Percentiles rank a stretch among this genome's conserved stretches.
These are phyloP conservation scores for Quercus parvula DNA, from an alignment of 306 rosid genomes.

Conservation along the genomic window DNA sequence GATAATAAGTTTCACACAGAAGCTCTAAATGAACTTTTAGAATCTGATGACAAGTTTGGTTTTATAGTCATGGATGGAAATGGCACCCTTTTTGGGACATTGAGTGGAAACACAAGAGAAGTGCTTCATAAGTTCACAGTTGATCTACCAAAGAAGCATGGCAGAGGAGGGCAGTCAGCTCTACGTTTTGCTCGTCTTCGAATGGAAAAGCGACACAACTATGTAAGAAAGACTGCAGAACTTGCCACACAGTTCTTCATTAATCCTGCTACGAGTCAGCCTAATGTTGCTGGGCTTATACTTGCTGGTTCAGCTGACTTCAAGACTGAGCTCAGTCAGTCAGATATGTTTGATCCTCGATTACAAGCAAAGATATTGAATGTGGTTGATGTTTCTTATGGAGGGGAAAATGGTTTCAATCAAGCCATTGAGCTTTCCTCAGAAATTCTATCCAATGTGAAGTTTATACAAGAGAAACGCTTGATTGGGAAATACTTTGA, in stretches of 20 bases:
- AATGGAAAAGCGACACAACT: slow-evolving; percentile 12
- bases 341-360: slow-evolving; percentile 13
- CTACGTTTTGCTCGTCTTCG: slow-evolving; percentile 12
- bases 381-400: slow-evolving; percentile 11
- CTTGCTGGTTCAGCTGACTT: slow-evolving; percentile 5
- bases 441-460: background rate
- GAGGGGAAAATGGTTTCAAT: slow-evolving; percentile 8
- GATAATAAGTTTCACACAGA: slow-evolving; percentile 11
- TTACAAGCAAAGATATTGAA: slow-evolving; percentile 5
- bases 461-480: slow-evolving; percentile 10
- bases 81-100: slow-evolving; percentile 12
- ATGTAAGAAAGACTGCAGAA: slow-evolving; percentile 7
- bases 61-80: slow-evolving; percentile 7
- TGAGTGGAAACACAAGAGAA: slow-evolving; percentile 5
- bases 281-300: slow-evolving; percentile 7
- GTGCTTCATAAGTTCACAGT: slow-evolving; percentile 7
- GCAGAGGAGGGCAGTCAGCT: slow-evolving; percentile 10
- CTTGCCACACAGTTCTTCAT: slow-evolving; percentile 6
- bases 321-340: slow-evolving; percentile 6
- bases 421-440: slow-evolving; percentile 5
- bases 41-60: slow-evolving; percentile 11
- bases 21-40: slow-evolving; percentile 7
- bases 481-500: slow-evolving; percentile 5
- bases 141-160: slow-evolving; percentile 1
- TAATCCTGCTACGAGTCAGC: slow-evolving; percentile 4